Evolutionary conservation across 495 filamentous ascomycete genomes (phyloP).

Genomic region (Trichoderma erinaceum): DNA sequence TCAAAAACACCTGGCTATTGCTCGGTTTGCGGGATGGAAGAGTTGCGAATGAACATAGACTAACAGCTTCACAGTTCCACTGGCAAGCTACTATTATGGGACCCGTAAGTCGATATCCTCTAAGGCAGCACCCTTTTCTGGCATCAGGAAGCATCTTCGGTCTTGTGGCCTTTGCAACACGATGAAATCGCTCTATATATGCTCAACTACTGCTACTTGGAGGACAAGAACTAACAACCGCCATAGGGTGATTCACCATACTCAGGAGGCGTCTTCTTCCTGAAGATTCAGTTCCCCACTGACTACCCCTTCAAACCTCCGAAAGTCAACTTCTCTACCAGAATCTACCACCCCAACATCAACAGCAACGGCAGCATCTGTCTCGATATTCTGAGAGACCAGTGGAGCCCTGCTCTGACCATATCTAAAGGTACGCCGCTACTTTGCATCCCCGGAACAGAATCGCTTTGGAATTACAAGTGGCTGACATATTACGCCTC

Average conservation of each 20-base stretch:
- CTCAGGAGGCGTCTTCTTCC: conserved; percentile 95
- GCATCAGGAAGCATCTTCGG: not conserved
- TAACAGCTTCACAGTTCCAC: conserved; percentile 70
- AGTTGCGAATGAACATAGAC: conserved; percentile 20
- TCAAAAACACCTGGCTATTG: not conserved
- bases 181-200: not conserved
- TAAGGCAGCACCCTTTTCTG: not conserved
- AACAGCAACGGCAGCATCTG: conserved; percentile 99
- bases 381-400: conserved; percentile 93
- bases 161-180: not conserved
- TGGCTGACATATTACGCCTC: not conserved
- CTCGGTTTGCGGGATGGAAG: conserved; percentile 16
- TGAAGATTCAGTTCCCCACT: conserved; percentile 97
- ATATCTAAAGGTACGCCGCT: conserved; percentile 86
- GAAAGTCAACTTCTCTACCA: conserved; percentile 99
- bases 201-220: not conserved
- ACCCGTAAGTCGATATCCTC: conserved; percentile 64
- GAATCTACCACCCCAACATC: conserved; percentile 99
- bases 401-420: conserved; percentile 97
- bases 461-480: not conserved
- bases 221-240: conserved; percentile 26
- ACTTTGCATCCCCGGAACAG: not conserved
- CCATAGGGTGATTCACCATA: conserved; percentile 85
- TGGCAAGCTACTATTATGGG: conserved; percentile 99
- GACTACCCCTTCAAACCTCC: conserved; percentile 99